Evolutionary conservation across 2,329 filamentous ascomycete genomes (phyloP).

Genomic region (Scedosporium minutisporum): DNA sequence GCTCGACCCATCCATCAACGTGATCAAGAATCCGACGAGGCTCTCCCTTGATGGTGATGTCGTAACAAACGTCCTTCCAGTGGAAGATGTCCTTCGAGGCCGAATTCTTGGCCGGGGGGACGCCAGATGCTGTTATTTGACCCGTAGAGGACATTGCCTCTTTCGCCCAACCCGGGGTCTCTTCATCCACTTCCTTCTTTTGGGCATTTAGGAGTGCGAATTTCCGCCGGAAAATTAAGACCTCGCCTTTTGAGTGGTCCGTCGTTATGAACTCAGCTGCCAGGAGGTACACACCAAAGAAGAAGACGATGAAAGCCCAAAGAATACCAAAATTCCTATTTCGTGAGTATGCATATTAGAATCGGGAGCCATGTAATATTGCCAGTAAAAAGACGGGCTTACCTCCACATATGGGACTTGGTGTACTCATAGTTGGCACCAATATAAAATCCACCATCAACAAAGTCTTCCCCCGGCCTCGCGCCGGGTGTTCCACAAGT

Average conservation of each 20-base stretch:
- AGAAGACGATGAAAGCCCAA: conserved; percentile 38
- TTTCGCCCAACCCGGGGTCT: conserved; percentile 17
- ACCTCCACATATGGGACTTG: conserved; percentile 34
- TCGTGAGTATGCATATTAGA: neutral
- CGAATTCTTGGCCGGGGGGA: conserved; percentile 15
- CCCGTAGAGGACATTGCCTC: neutral
- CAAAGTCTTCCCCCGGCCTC: conserved; percentile 26
- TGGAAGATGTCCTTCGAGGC: conserved; percentile 45
- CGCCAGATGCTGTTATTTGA: conserved; percentile 1
- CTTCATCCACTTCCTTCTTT: conserved; percentile 43
- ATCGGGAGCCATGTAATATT: neutral
- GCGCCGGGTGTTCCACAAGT: conserved; percentile 37
- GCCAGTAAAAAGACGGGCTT: conserved; percentile 4
- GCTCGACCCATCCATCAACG: conserved; percentile 70
- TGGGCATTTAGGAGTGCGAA: conserved; percentile 51
- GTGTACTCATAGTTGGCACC: conserved; percentile 33
- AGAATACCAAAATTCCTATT: conserved; percentile 45
- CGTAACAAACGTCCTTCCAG: conserved; percentile 58
- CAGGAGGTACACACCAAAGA: conserved; percentile 36
- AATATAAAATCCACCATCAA: conserved; percentile 37
- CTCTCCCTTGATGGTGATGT: conserved; percentile 55
- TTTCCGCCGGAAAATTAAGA: conserved; percentile 42
- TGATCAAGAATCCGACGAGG: conserved; percentile 57
- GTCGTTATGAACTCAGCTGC: conserved; percentile 36
- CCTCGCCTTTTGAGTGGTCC: conserved; percentile 46